Percentiles rank a stretch among this genome's conserved stretches.
Conservation (phyloP, 805 yeast species). For the Saccharomycopsis sp. region DNA sequence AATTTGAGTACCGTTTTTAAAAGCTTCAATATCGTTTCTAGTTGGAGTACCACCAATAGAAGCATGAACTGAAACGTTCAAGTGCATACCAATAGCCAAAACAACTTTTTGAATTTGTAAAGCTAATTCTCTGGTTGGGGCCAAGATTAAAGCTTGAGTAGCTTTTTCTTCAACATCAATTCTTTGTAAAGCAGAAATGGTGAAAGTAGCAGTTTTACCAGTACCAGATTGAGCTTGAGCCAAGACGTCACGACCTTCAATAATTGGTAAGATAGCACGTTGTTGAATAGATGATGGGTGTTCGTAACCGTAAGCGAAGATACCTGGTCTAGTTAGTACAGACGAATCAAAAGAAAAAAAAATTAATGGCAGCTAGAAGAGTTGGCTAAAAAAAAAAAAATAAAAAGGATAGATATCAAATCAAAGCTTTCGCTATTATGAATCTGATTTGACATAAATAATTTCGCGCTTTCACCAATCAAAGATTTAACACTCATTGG, state of each 20-base stretch:
- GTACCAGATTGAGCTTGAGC: slow-evolving; percentile 91
- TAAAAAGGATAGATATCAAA: not conserved
- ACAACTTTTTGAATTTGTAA: slow-evolving; percentile 93
- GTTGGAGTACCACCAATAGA: slow-evolving; percentile 96
- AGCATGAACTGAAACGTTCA: slow-evolving; percentile 89
- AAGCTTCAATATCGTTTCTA: slow-evolving; percentile 79
- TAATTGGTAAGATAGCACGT: slow-evolving; percentile 72
- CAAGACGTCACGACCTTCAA: slow-evolving; percentile 52
- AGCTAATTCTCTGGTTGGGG: slow-evolving; percentile 98
- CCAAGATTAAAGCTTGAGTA: slow-evolving; percentile 88
- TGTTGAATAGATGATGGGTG: slow-evolving; percentile 78
- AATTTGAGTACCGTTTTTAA: slow-evolving; percentile 81
- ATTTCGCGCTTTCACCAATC: not conserved
- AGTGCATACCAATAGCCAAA: slow-evolving; percentile 79
- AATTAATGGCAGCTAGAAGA: slow-evolving; percentile 2
- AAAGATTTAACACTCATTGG: not conserved
- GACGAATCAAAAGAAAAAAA: not conserved
- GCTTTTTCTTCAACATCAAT: slow-evolving; percentile 66
- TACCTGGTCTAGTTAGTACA: slow-evolving; percentile 32
- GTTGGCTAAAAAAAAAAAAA: not conserved
- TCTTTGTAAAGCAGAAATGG: slow-evolving; percentile 69
- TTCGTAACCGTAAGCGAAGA: slow-evolving; percentile 77
- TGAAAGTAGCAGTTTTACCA: slow-evolving; percentile 84
- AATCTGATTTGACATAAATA: not conserved
- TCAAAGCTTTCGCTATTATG: not conserved